Evolutionary conservation across 2,329 filamentous ascomycete species (phyloP).

Genomic region (Aspergillus sp.): DNA sequence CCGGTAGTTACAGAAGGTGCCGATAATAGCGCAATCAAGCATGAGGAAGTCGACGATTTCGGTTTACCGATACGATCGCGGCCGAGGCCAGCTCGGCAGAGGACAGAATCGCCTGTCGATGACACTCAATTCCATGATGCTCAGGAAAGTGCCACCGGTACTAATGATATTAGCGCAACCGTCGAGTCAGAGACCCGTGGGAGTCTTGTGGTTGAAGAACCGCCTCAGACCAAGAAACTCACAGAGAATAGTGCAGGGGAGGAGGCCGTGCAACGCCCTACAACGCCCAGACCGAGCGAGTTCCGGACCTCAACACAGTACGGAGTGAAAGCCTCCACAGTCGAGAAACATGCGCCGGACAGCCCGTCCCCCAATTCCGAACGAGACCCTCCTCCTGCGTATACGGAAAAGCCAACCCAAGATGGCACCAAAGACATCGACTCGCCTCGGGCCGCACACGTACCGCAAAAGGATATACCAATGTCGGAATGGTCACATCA

Average conservation of each 20-base stretch:
- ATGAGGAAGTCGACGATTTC: slow-evolving; percentile 44
- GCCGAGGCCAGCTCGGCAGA: slow-evolving; percentile 22
- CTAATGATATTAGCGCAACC: neutral
- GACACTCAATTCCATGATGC: slow-evolving; percentile 29
- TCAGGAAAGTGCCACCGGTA: slow-evolving; percentile 12
- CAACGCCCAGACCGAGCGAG: neutral
- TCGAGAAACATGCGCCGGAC: slow-evolving; percentile 13
- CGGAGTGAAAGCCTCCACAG: neutral
- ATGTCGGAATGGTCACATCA: slow-evolving; percentile 91
- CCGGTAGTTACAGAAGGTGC: slow-evolving; percentile 11
- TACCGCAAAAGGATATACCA: slow-evolving; percentile 41
- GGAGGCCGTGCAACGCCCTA: slow-evolving; percentile 2
- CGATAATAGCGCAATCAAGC: slow-evolving; percentile 11
- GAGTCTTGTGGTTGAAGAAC: neutral
- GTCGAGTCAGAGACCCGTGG: slow-evolving; percentile 4
- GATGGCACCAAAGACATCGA: slow-evolving; percentile 12
- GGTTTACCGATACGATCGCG: slow-evolving; percentile 43
- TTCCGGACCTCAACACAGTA: slow-evolving; percentile 7
- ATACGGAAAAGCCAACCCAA: slow-evolving; percentile 21
- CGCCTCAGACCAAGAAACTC: neutral
- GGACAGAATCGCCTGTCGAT: slow-evolving; percentile 21
- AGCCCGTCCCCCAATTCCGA: slow-evolving; percentile 1
- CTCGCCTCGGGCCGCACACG: slow-evolving; percentile 23
- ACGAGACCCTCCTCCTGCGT: slow-evolving; percentile 21
- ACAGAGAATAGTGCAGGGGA: neutral